Conservation (phyloP, 805 yeast genomes). For the Teunomyces lycoperdinae region DNA sequence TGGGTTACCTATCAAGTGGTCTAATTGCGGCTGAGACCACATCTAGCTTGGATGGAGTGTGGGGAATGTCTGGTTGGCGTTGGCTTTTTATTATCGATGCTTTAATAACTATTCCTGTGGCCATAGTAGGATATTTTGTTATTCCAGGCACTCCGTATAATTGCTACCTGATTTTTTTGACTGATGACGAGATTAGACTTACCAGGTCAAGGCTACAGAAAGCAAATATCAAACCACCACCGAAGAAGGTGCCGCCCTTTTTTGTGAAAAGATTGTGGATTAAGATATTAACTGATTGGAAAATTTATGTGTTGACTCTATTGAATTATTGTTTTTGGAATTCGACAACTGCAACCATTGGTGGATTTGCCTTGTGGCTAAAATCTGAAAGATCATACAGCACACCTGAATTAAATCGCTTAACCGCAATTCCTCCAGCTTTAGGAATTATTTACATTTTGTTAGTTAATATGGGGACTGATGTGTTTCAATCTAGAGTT, state of each 20-base stretch:
- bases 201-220: conserved; percentile 38
- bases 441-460: conserved; percentile 53
- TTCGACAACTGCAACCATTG: conserved; percentile 44
- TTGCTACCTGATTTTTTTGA: conserved; percentile 50
- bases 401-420: background rate
- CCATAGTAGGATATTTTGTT: conserved; percentile 15
- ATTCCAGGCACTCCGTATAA: conserved; percentile 24
- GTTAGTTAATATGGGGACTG: conserved; percentile 49
- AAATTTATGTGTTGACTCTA: conserved; percentile 24
- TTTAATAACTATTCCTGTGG: conserved; percentile 18
- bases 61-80: conserved; percentile 16
- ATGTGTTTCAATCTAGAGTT: conserved; percentile 48
- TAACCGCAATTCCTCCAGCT: conserved; percentile 54
- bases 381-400: conserved; percentile 14
- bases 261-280: conserved; percentile 25
- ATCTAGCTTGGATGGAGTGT: background rate
- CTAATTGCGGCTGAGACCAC: conserved; percentile 20
- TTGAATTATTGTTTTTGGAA: conserved; percentile 20
- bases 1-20: conserved; percentile 28
- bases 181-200: conserved; percentile 55
- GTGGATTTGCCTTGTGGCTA: conserved; percentile 46
- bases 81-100: conserved; percentile 27
- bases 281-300: conserved; percentile 29
- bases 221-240: conserved; percentile 14
- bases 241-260: conserved; percentile 15